Evolutionary conservation across 768 basidiomycete species (phyloP).

Genomic region (Leccinum rimulosum): DNA sequence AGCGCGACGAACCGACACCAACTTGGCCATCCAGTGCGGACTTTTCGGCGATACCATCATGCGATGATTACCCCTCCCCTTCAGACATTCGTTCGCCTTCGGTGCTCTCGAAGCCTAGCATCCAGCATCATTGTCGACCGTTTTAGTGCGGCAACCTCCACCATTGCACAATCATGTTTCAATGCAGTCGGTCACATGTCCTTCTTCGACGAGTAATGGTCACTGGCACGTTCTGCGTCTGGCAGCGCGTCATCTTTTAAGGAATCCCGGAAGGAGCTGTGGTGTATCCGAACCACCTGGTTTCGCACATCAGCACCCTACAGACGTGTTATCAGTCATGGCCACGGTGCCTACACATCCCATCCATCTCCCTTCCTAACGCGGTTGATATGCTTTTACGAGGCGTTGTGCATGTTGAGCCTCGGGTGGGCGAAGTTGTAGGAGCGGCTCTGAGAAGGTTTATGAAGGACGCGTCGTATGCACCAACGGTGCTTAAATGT

Average conservation of each 20-base stretch:
- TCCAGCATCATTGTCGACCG: conserved; percentile 71
- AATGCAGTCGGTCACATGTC: conserved; percentile 72
- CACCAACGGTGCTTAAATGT: conserved; percentile 55
- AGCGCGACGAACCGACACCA: conserved; percentile 67
- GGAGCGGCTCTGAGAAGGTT: conserved; percentile 68
- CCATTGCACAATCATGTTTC: conserved; percentile 57
- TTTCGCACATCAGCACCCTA: conserved; percentile 67
- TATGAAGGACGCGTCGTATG: conserved; percentile 56
- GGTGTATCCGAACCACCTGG: conserved; percentile 61
- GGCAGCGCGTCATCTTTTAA: conserved; percentile 52
- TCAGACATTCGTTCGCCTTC: conserved; percentile 58
- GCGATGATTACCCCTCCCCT: conserved; percentile 69
- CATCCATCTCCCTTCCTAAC: conserved; percentile 50
- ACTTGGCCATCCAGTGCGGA: conserved; percentile 78
- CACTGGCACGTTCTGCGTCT: conserved; percentile 43
- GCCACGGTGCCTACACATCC: conserved; percentile 73
- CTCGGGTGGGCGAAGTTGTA: conserved; percentile 66
- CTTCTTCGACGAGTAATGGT: conserved; percentile 84
- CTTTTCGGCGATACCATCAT: conserved; percentile 51
- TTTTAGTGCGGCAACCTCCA: conserved; percentile 52
- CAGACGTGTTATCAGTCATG: conserved; percentile 79
- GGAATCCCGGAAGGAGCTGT: conserved; percentile 60
- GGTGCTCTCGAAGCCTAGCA: conserved; percentile 57
- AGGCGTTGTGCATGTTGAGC: conserved; percentile 85
- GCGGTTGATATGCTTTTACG: conserved; percentile 77